phyloP scores from a whole-genome alignment of 2,329 filamentous ascomycete species.

The Aspergillus fructus region DNA sequence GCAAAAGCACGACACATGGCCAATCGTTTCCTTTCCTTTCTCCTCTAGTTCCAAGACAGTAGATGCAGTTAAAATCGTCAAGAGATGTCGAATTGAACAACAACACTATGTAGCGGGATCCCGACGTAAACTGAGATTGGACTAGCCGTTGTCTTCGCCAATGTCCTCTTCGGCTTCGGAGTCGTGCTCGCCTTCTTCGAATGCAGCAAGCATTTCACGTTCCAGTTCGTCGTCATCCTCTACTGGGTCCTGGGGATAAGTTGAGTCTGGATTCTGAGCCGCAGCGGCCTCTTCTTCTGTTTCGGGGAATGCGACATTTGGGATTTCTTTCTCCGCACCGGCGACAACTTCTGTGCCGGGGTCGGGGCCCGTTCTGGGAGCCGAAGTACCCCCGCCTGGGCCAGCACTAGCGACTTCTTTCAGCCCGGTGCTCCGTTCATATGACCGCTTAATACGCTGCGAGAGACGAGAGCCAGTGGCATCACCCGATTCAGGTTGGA shows the following conservation, averaged over 20 bases:
- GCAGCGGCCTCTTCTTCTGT: constrained; percentile 26
- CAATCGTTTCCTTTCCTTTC: not conserved
- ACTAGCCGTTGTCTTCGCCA: constrained; percentile 33
- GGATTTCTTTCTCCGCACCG: not conserved
- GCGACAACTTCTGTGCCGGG: not conserved
- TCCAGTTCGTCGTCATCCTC: constrained; percentile 51
- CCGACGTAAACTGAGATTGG: not conserved
- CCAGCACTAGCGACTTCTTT: constrained; percentile 35
- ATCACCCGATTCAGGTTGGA: constrained; percentile 38
- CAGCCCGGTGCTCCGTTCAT: constrained; percentile 40
- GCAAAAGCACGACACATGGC: not conserved
- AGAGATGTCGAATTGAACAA: no score
- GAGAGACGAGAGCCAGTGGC: constrained; percentile 35
- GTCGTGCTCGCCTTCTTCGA: constrained; percentile 48
- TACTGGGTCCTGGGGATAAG: constrained; percentile 27
- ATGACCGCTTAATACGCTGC: constrained; percentile 43
- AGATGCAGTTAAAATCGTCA: not conserved
- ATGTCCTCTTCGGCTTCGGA: constrained; percentile 35
- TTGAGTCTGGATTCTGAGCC: constrained; percentile 29
- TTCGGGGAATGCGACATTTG: not conserved
- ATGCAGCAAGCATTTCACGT: constrained; percentile 59
- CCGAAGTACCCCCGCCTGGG: not conserved
- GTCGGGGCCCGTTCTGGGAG: not conserved
- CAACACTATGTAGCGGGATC: not conserved
- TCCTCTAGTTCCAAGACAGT: not conserved